Base-by-base conservation (phyloP, 1,284 basidiomycete genomes). In the Puccinia brachypodii region DNA sequence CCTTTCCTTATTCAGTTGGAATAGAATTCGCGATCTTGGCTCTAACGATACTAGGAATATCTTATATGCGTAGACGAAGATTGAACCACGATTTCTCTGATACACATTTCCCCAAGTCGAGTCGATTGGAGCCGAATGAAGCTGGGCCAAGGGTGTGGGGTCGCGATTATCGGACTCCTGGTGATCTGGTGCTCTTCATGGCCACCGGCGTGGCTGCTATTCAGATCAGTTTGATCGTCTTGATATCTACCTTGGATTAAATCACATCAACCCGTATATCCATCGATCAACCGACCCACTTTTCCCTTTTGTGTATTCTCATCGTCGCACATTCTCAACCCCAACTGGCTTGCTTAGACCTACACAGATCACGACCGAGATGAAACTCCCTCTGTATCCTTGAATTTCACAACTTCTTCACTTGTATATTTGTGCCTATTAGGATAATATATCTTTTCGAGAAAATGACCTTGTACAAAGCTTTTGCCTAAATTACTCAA, bases 81-180 rank as follows among this genome's bases (percentile, higher is more conserved):
- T 53, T 77, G 22, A 77, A 77, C 28, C 40, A 77, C 60, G 75
- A 77, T 68, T 77, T 77, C 28, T 1, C 44, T 28, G 75, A 77
- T 36, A 11, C 25, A 2, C 62, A 77, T 44, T 47, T 77, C 22
- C 75, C 75, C n/a, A 0, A 2, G 8, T 25, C 38, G 16, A 25
- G 14, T 22, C 13, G 14, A 47, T 25, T 44, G 11, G 6, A 8
- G 4, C 25, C n/a, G 33, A n/a, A 53, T n/a, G 1, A 42, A 25
- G 42, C 40, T 36, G 22, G 6, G 6, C 58, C 58, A 16, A 64
- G 75, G 42, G 11, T 77, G 14, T 77, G 75, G 75, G 75, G 75
- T 36, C 75, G 75, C 1, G 53, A 77, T n/a, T 77, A 66, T 50
- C 56, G 75, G 3, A 77, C 75, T 11, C 62, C 75, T 6, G 75